phyloP scores from a whole-genome alignment of 208 protist genomes.

The Naegleria fowleri region DNA sequence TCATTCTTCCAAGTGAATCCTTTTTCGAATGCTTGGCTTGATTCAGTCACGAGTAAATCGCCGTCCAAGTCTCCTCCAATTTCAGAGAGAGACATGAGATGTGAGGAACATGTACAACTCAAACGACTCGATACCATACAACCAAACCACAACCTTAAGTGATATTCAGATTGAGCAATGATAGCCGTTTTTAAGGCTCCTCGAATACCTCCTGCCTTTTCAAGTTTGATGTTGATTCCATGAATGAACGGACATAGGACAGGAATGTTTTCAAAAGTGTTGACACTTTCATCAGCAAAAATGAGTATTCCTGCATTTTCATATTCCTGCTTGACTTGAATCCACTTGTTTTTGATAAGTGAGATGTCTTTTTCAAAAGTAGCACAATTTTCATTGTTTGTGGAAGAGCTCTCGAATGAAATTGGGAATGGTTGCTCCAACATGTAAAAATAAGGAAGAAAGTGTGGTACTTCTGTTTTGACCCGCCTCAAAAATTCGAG shows the following conservation, averaged over 20 bases:
- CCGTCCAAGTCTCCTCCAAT: conserved; percentile 26
- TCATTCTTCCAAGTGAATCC: not conserved
- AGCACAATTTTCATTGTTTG: no score
- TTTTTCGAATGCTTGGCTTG: not conserved
- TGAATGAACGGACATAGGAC: conserved; percentile 1
- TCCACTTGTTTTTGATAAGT: not conserved
- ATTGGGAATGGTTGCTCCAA: conserved; percentile 36
- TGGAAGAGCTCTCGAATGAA: not conserved
- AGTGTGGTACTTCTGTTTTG: not conserved
- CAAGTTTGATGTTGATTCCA: conserved; percentile 33
- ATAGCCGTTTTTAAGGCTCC: not conserved
- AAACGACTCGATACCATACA: conserved; percentile 15
- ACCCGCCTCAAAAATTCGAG: not conserved
- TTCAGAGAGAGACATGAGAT: not conserved
- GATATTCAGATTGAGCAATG: not conserved
- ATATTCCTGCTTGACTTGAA: conserved; percentile 10
- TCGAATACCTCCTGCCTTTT: conserved; percentile 31
- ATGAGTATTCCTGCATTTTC: conserved; percentile 2
- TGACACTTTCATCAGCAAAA: conserved; percentile 33
- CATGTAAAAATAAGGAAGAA: conserved; percentile 17
- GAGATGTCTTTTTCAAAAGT: not conserved
- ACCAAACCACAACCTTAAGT: conserved; percentile 12
- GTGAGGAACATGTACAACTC: not conserved
- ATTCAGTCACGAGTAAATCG: not conserved
- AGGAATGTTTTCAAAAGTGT: conserved; percentile 14